phyloP scores from a whole-genome alignment of 306 rosid species.

The Coriaria nepalensis region DNA sequence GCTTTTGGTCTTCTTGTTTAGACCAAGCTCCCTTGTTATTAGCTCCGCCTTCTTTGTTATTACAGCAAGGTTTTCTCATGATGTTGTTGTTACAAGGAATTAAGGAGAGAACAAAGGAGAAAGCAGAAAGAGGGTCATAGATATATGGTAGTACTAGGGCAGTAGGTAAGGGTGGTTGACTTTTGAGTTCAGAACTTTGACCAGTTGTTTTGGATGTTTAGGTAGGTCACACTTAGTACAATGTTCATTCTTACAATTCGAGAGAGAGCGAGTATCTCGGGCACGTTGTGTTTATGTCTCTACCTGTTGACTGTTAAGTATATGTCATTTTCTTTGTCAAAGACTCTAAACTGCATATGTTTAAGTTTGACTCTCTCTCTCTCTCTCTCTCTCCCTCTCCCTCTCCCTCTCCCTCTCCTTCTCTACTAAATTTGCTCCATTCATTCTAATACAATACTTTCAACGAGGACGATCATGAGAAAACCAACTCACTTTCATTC shows the following conservation, averaged over 20 bases:
- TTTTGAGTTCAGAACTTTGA: conserved; percentile 17
- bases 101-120: not conserved
- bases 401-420: not conserved
- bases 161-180: conserved; percentile 23
- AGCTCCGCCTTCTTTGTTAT: conserved; percentile 22
- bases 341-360: no score
- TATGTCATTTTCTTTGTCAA: conserved; percentile 18
- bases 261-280: not conserved
- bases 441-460: no score
- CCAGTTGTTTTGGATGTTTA: conserved; percentile 43
- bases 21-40: conserved; percentile 72
- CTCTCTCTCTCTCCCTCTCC: not conserved
- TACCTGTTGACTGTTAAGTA: conserved; percentile 34
- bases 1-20: conserved; percentile 61
- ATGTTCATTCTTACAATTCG: not conserved
- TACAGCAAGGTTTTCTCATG: conserved; percentile 65
- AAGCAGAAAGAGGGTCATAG: conserved; percentile 15
- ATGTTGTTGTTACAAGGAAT: not conserved
- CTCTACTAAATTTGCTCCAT: not conserved
- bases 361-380: no score
- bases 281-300: no score
- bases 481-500: no score
- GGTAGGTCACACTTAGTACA: conserved; percentile 14
- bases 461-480: no score
- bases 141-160: conserved; percentile 8